A percentile compares a stretch with the other conserved stretches of the same genome.
Conservation (phyloP, 306 rosid species). For the Prunus persica region Prunus_persica_NCBIv2 NC_034013.1:14463001-14463500, state of each 20-base stretch:
- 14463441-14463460: accelerated
- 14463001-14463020: neutral
- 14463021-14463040: conserved; percentile 4
- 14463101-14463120: conserved; percentile 7
- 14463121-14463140: neutral
- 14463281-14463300: neutral
- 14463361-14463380: conserved; percentile 4
- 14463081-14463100: conserved; percentile 3
- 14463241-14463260: neutral
- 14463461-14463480: neutral
- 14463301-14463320: conserved; percentile 5
- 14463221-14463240: neutral
- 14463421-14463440: neutral
- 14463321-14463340: neutral
- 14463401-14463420: neutral
- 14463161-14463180: no score
- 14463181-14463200: neutral
- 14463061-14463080: neutral
- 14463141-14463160: no score
- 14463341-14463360: neutral
- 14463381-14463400: neutral
- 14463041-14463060: conserved; percentile 3
- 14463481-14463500: no score
- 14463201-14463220: neutral
- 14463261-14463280: neutral